Percentiles rank a stretch among this genome's conserved stretches.
Conservation (phyloP, 768 basidiomycete species). For the Scleroderma citrinum region DNA sequence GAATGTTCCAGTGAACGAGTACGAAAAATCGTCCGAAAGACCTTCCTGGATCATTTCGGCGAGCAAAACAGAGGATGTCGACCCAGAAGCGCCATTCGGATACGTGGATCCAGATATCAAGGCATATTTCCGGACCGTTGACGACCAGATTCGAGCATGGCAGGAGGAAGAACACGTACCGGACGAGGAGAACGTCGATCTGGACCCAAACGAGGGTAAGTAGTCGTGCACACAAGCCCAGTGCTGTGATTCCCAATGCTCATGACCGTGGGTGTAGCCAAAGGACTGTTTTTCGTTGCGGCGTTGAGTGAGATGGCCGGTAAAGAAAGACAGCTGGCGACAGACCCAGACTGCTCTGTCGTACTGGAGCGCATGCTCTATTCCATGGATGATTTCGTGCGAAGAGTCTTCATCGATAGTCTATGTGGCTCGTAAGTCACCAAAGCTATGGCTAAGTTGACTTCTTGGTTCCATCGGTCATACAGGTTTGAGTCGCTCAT, state of each 20-base stretch:
- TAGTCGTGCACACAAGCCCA: constrained; percentile 2
- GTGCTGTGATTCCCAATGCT: not conserved
- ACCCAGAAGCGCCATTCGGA: constrained; percentile 80
- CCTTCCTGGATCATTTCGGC: constrained; percentile 70
- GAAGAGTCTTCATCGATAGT: constrained; percentile 84
- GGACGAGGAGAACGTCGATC: constrained; percentile 41
- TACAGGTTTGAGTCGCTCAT: constrained; percentile 57
- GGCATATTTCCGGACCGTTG: constrained; percentile 87
- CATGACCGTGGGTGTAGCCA: constrained; percentile 39
- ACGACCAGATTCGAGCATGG: constrained; percentile 85
- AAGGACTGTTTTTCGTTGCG: constrained; percentile 71
- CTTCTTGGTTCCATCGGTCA: constrained; percentile 2
- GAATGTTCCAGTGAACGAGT: constrained; percentile 1
- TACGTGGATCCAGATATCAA: constrained; percentile 86
- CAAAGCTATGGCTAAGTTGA: constrained; percentile 1
- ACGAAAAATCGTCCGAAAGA: constrained; percentile 25
- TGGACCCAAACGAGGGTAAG: constrained; percentile 69
- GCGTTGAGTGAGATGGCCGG: constrained; percentile 79
- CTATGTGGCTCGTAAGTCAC: constrained; percentile 79
- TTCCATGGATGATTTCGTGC: constrained; percentile 96
- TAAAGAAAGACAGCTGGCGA: constrained; percentile 86
- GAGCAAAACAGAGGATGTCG: constrained; percentile 33
- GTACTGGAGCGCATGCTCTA: constrained; percentile 85
- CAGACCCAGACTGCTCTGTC: constrained; percentile 90
- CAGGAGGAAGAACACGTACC: constrained; percentile 43